Percentiles rank a stretch among this genome's conserved stretches.
Evolutionary conservation across 805 yeast species (phyloP).

Genomic region (Cyberlindnera euphorbiae): DNA sequence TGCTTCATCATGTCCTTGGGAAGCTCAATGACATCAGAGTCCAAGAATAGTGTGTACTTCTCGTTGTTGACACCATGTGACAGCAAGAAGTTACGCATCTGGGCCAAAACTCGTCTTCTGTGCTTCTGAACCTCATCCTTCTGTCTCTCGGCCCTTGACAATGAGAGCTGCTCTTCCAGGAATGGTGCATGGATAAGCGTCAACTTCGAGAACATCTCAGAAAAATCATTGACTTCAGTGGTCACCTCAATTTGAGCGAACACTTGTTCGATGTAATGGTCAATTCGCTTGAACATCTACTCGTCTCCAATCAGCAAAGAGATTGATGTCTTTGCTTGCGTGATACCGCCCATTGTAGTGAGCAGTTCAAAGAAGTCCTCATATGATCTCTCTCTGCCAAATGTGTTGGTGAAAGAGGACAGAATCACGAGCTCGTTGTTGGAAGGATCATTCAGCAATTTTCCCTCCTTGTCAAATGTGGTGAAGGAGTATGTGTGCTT

Average conservation of each 20-base stretch:
- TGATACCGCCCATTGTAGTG: conserved; percentile 1
- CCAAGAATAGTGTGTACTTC: conserved; percentile 27
- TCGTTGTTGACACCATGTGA: conserved; percentile 25
- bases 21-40: conserved; percentile 27
- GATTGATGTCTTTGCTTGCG: neutral
- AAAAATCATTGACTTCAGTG: too few species aligned
- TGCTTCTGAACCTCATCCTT: conserved; percentile 19
- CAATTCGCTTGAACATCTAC: too few species aligned
- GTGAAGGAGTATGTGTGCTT: too few species aligned
- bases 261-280: too few species aligned
- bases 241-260: too few species aligned
- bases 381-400: too few species aligned
- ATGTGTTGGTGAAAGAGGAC: too few species aligned
- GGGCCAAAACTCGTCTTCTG: conserved; percentile 27
- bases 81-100: conserved; percentile 27
- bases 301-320: too few species aligned
- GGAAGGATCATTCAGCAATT: too few species aligned
- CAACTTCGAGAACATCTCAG: neutral
- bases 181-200: conserved; percentile 20
- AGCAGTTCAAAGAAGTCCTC: neutral
- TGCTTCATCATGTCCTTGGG: conserved; percentile 23
- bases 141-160: conserved; percentile 20
- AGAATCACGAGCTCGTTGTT: neutral
- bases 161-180: conserved; percentile 14
- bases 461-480: too few species aligned